Conservation (phyloP, 192 early-diverging fungal species). For the Entomortierella lignicola region DNA sequence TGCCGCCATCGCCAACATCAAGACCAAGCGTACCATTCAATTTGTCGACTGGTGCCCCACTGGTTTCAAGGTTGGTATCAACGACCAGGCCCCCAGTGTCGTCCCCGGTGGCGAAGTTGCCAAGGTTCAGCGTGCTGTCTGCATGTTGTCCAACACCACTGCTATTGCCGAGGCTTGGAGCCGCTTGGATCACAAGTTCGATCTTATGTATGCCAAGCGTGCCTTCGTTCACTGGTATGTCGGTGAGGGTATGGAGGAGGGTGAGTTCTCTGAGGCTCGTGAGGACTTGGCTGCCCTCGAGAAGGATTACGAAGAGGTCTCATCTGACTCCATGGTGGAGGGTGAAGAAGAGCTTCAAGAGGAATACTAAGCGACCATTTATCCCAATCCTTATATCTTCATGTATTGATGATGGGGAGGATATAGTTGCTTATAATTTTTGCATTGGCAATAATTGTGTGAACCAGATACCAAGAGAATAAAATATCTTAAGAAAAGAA, state of each 20-base stretch:
- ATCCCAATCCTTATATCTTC: neutral
- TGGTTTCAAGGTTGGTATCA: slow-evolving; percentile 99
- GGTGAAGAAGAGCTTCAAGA: slow-evolving; percentile 71
- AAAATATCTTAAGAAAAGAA: too few species aligned
- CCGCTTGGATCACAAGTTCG: slow-evolving; percentile 99
- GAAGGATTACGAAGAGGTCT: slow-evolving; percentile 99
- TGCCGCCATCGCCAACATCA: slow-evolving; percentile 89
- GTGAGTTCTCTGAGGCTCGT: slow-evolving; percentile 99
- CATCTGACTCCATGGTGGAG: slow-evolving; percentile 92
- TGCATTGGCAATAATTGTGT: slow-evolving; percentile 16
- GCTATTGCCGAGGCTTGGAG: slow-evolving; percentile 99
- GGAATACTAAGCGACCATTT: slow-evolving; percentile 53
- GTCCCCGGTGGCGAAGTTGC: slow-evolving; percentile 94
- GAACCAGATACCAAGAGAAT: slow-evolving; percentile 27
- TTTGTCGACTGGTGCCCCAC: slow-evolving; percentile 99
- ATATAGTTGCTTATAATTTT: neutral
- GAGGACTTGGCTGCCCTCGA: slow-evolving; percentile 99
- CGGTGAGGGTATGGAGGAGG: slow-evolving; percentile 99
- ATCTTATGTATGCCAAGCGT: slow-evolving; percentile 99
- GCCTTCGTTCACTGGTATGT: slow-evolving; percentile 99
- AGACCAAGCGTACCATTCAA: slow-evolving; percentile 96
- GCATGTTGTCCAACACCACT: slow-evolving; percentile 99
- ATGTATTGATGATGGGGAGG: neutral
- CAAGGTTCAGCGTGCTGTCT: slow-evolving; percentile 94
- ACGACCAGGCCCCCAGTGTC: slow-evolving; percentile 92